Evolutionary conservation across 1,139 yeast genomes (phyloP), one percentile per base, ranked within the genome.

Genomic region (Saccharomyces hybrid): DNA sequence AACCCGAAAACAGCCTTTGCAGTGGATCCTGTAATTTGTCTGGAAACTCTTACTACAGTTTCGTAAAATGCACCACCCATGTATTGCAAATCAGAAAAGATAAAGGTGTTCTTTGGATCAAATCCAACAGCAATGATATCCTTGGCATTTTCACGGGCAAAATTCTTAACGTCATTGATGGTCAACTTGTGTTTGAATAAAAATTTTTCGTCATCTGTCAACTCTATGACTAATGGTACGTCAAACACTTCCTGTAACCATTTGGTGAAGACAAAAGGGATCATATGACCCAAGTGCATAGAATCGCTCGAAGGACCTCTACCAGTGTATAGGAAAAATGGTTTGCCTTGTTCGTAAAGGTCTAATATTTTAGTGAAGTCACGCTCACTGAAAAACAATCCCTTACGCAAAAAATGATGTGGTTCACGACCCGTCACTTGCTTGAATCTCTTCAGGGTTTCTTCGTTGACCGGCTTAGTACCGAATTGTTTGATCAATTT

Each of bases 161-260:
- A 93, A 52, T 75, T 73, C 73, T 87, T 87, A 61, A 93, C 97
- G 65, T 93, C 97, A 38, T 86, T 88, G 61, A 93, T 87, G 32
- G 93, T 86, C 67, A 95, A 79, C 65, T 88, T 85, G 60, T 80
- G 97, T 74, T 93, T 95, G 79, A 95, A 95, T 66, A 95, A 75
- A 72, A 93, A 95, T 75, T 95, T 95, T 73, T 95, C 99, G 70
- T 95, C 99, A 70, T 95, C 99, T 2, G 99, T 95, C 74, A 95
- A 78, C 73, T 93, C 97, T 62, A 95, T 83, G 47, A 95, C 95
- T 61, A 95, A 78, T n/a, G 99, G 98, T 55, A 82, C 97, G 68
- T 93, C 98, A 70, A 95, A 93, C 3, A 91, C 99, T 51, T 91
- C 97, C 73, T 95, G 99, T 65, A 95, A 78, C 99, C 99, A 95